A percentile compares a stretch with the other conserved stretches of the same genome.
phyloP scores from a whole-genome alignment of 768 basidiomycete genomes.

The Paxillus rubicundulus region DNA sequence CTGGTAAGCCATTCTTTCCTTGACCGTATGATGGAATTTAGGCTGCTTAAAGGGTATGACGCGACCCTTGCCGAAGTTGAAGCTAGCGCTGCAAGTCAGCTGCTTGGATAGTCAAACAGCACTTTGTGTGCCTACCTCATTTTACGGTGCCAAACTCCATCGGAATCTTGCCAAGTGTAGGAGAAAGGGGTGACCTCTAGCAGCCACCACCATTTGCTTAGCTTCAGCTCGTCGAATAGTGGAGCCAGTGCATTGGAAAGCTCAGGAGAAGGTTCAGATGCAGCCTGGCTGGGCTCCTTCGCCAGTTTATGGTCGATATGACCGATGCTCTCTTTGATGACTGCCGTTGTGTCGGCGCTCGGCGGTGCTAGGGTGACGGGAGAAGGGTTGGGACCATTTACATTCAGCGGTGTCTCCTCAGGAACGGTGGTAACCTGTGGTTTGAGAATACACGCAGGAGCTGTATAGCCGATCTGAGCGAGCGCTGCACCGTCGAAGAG shows the following conservation, averaged over 20 bases:
- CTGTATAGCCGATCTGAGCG: constrained; percentile 38
- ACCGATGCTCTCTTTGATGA: neutral
- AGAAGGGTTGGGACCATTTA: neutral
- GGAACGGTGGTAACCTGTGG: constrained; percentile 3
- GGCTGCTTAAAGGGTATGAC: constrained; percentile 45
- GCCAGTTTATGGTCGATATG: neutral
- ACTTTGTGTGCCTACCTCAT: constrained; percentile 46
- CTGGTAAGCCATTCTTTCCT: constrained; percentile 49
- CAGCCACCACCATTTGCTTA: constrained; percentile 59
- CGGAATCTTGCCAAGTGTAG: constrained; percentile 54
- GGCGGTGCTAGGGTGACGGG: neutral
- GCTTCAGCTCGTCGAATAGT: constrained; percentile 50
- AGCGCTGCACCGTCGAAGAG: constrained; percentile 53
- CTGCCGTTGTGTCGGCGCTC: neutral
- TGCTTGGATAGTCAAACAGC: neutral
- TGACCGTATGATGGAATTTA: constrained; percentile 63
- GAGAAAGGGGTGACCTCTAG: constrained; percentile 61
- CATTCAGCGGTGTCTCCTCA: neutral
- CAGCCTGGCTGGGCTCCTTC: neutral
- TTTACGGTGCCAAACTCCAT: constrained; percentile 51
- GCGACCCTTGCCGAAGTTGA: constrained; percentile 58
- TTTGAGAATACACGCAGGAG: constrained; percentile 2
- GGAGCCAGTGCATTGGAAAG: constrained; percentile 42
- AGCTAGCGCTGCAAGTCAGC: constrained; percentile 9
- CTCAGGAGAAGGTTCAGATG: constrained; percentile 10